Percentiles rank a stretch among this genome's conserved stretches.
These are phyloP conservation scores for Cryptosporidium viatorum DNA, from an alignment of 169 alveolate genomes.

Conservation along the genomic window DNA sequence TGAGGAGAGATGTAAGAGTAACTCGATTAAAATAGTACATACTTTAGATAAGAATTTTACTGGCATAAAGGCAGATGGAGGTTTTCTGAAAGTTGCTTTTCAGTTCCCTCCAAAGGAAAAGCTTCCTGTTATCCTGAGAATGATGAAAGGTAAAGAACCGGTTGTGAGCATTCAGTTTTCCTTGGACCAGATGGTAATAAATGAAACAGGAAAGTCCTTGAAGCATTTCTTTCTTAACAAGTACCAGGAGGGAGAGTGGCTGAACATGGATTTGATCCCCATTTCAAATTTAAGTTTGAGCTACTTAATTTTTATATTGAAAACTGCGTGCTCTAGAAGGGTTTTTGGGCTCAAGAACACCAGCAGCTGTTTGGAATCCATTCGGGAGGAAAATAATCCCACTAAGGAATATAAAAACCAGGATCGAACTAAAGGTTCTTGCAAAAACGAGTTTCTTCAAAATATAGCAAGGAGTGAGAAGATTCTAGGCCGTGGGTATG, in stretches of 20 bases:
- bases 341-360: not conserved
- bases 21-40: not conserved
- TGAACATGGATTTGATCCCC: constrained; percentile 39
- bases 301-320: not conserved
- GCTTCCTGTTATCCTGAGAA: constrained; percentile 21
- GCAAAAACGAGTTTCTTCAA: not conserved
- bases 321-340: not conserved
- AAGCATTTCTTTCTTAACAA: constrained; percentile 1
- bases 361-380: not conserved
- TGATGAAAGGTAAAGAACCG: not conserved
- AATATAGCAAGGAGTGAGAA: not conserved
- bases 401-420: not conserved
- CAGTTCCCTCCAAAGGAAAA: constrained; percentile 45
- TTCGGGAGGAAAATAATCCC: not conserved
- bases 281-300: not conserved
- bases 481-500: not conserved
- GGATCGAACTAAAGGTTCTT: not conserved
- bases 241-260: constrained; percentile 51
- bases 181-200: constrained; percentile 9
- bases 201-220: not conserved
- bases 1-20: constrained; percentile 55
- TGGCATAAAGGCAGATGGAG: not conserved
- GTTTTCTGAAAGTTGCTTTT: constrained; percentile 50
- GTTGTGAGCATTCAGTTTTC: not conserved
- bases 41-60: not conserved